phyloP scores from a whole-genome alignment of 139 green algal genomes.

The Microglena sp. region DNA sequence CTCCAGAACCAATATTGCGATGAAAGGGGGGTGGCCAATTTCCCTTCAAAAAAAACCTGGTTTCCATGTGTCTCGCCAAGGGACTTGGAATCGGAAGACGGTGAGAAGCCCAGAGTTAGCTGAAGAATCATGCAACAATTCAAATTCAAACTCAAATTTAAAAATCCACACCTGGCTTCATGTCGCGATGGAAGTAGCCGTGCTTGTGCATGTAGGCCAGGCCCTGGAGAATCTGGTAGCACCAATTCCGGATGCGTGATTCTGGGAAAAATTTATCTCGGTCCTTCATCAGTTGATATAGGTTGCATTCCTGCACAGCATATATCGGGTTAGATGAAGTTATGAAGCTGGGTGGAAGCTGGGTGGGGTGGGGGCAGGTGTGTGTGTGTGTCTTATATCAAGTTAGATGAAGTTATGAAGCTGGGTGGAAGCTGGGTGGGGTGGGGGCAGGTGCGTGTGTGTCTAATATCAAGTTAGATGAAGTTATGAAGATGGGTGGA shows the following conservation, averaged over 20 bases:
- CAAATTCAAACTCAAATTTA: no score
- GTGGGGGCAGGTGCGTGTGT: neutral
- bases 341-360: neutral
- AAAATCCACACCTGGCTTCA: conserved; percentile 88
- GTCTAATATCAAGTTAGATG: neutral
- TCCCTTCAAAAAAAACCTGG: no score
- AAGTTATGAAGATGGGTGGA: neutral
- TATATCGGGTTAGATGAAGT: neutral
- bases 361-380: neutral
- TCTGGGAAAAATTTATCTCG: conserved; percentile 72
- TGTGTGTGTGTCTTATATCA: neutral
- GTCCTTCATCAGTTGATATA: conserved; percentile 94
- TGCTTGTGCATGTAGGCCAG: conserved; percentile 91
- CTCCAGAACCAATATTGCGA: no score
- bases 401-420: neutral
- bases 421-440: neutral
- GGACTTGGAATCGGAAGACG: no score
- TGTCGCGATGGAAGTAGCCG: conserved; percentile 92
- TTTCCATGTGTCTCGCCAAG: no score
- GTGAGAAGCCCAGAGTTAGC: no score
- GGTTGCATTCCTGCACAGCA: conserved; percentile 79
- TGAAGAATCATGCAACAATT: no score
- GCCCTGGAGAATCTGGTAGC: conserved; percentile 81
- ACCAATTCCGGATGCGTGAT: conserved; percentile 69
- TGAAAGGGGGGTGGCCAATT: no score